Evolutionary conservation across 176 grass and related monocot species (phyloP).

Genomic region (Metroxylon sagu): DNA sequence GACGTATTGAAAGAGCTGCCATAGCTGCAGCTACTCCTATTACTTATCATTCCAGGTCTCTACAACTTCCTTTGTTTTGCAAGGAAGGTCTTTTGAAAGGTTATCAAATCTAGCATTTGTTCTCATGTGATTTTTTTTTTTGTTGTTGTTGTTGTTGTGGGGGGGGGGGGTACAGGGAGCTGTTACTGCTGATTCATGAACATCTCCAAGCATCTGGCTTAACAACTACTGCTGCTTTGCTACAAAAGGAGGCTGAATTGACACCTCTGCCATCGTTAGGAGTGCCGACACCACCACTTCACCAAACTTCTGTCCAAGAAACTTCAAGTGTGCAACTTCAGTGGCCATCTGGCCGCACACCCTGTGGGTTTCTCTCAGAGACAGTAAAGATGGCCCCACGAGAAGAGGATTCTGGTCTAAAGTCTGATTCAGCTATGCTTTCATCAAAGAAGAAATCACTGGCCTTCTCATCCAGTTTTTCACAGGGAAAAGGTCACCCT

Average conservation of each 20-base stretch:
- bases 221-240: slow-evolving; percentile 56
- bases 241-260: slow-evolving; percentile 91
- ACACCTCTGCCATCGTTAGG: slow-evolving; percentile 44
- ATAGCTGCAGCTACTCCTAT: slow-evolving; percentile 96
- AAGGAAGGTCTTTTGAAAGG: too few relatives aligned
- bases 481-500: slow-evolving; percentile 21
- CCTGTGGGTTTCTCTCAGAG: slow-evolving; percentile 51
- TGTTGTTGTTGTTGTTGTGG: too few relatives aligned
- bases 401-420: slow-evolving; percentile 36
- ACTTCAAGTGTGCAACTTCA: slow-evolving; percentile 42
- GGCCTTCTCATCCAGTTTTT: slow-evolving; percentile 66
- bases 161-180: slow-evolving; percentile 43
- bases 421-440: slow-evolving; percentile 38
- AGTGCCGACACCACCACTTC: slow-evolving; percentile 34
- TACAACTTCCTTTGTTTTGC: slow-evolving; percentile 6
- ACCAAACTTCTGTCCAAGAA: slow-evolving; percentile 61
- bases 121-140: background rate
- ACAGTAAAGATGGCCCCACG: slow-evolving; percentile 20
- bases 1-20: slow-evolving; percentile 88
- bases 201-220: slow-evolving; percentile 89
- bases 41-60: slow-evolving; percentile 90
- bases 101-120: background rate
- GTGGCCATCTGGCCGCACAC: slow-evolving; percentile 70
- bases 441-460: slow-evolving; percentile 60
- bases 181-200: slow-evolving; percentile 92